Evolutionary conservation across 306 rosid genomes (phyloP), one percentile per base, ranked within the genome.

Genomic region (Styphnolobium japonicum): DNA sequence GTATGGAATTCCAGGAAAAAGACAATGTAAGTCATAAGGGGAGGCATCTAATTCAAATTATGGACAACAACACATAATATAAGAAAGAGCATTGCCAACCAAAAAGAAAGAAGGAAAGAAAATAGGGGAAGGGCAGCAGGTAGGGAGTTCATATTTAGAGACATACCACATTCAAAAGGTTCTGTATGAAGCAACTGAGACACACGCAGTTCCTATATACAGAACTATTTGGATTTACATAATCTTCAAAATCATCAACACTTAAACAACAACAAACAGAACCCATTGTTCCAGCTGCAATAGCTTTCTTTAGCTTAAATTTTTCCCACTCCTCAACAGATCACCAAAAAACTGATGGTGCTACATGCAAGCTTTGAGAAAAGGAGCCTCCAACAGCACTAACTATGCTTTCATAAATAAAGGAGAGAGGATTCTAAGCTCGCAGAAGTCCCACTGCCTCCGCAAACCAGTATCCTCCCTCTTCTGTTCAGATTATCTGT

Each of bases 401-500:
- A 62, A 68, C 53, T 42, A 16, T 40, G 31, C 73, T 76, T 83
- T 33, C 62, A 67, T 36, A 56, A 70, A 58, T 9, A 65, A 52
- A 36, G 52, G 66, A 83, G 94, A 87, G 93, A 90, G 96, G 92
- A 95, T 76, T 80, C 91, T 66, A 85, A 82, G 94, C 90, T 87
- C 90, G 84, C 97, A 95, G 97, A 91, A 91, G 96, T 88, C 43
- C 61, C 9, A 52, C 52, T 58, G 80, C 94, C 94, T 84, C 96
- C 55, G 76, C 97, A 83, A 88, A 91, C 97, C 87, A 83, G 94
- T 77, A 89, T 86, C 97, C 98, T 85, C 95, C 89, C 95, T 88
- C 93, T 86, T 88, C 76, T 64, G 78, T 70, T 76, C 75, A 71
- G 82, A 83, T 58, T 78, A 55, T 33, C 80, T 36, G 78, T 43